phyloP scores from a whole-genome alignment of 1,284 basidiomycete species.

The Prillingera fragicola region DNA sequence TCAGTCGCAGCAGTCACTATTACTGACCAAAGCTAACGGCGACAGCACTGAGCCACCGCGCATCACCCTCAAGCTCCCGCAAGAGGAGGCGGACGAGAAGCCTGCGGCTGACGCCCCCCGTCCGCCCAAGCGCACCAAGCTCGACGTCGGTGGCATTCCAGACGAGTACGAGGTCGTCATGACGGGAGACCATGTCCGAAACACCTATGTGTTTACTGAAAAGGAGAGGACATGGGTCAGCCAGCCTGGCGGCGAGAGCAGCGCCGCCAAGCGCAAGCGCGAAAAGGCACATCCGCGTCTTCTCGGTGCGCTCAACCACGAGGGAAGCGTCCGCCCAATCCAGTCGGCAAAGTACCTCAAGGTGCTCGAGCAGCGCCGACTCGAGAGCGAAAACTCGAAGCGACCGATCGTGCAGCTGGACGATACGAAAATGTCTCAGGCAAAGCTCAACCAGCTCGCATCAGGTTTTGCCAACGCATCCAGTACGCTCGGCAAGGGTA shows the following conservation, averaged over 20 bases:
- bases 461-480: constrained; percentile 35
- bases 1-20: constrained; percentile 15
- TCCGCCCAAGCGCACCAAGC: constrained; percentile 11
- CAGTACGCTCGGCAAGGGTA: constrained; percentile 32
- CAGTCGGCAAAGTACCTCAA: constrained; percentile 48
- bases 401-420: constrained; percentile 49
- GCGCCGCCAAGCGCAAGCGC: constrained; percentile 25
- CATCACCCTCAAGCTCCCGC: constrained; percentile 19
- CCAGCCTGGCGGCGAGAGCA: constrained; percentile 9
- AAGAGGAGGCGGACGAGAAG: constrained; percentile 8
- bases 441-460: constrained; percentile 39
- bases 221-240: constrained; percentile 21
- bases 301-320: constrained; percentile 39
- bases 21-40: background rate
- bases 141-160: constrained; percentile 30
- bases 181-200: constrained; percentile 32
- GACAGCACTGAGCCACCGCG: constrained; percentile 4
- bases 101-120: background rate
- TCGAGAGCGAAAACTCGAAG: constrained; percentile 48
- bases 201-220: constrained; percentile 42
- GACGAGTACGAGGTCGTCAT: constrained; percentile 39
- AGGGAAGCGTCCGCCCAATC: constrained; percentile 38
- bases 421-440: constrained; percentile 31
- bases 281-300: constrained; percentile 35
- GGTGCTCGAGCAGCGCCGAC: constrained; percentile 45